phyloP scores from a whole-genome alignment of 495 filamentous ascomycete species.

The Tuber borchii region DNA sequence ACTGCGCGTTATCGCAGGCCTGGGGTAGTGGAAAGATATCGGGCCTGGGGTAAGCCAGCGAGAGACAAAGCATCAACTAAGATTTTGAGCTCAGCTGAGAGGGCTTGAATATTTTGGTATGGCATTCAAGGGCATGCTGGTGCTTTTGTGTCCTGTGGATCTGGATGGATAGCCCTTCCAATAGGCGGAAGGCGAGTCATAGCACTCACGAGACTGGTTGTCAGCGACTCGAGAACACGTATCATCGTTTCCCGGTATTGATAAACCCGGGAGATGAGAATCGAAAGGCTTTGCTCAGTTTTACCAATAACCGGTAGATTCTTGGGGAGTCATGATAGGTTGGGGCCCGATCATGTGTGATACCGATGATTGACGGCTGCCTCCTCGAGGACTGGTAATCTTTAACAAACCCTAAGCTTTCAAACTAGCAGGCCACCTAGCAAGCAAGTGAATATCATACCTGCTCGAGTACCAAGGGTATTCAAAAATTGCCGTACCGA shows the following conservation, averaged over 20 bases:
- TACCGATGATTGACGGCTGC: not conserved
- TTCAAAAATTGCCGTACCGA: too few relatives aligned
- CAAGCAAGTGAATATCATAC: not conserved
- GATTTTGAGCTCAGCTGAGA: not conserved
- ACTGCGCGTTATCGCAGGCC: not conserved
- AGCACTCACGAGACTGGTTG: not conserved
- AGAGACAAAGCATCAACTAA: not conserved
- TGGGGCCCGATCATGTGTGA: not conserved
- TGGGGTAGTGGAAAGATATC: not conserved
- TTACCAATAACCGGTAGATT: not conserved
- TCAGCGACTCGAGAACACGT: not conserved
- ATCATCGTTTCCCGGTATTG: not conserved
- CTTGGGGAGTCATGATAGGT: not conserved
- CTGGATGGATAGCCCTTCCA: not conserved
- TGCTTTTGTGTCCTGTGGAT: not conserved
- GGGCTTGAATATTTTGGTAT: not conserved
- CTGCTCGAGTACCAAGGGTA: not conserved
- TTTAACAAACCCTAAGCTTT: not conserved
- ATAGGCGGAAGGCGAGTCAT: not conserved
- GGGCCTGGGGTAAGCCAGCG: not conserved
- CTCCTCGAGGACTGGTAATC: not conserved
- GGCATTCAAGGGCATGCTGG: not conserved
- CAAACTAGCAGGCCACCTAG: not conserved
- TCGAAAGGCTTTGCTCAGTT: not conserved
- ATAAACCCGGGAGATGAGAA: not conserved